Conservation (phyloP, 176 grass and related monocot species). For the Triticum turgidum region DNA sequence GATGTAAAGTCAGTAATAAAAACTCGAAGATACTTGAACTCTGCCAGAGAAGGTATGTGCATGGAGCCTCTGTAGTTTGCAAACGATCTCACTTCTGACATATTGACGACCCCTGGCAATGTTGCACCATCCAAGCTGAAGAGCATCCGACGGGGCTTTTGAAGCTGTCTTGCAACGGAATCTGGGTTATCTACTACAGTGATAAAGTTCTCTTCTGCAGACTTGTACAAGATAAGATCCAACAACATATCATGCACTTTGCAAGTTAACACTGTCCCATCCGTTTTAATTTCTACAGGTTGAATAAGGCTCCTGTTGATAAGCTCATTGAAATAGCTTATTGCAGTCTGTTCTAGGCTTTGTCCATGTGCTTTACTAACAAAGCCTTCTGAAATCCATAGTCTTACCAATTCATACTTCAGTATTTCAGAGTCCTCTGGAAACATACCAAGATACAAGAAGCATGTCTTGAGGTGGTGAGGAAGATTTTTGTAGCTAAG, state of each 20-base stretch:
- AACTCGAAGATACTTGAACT: conserved; percentile 5
- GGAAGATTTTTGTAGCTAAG: no score
- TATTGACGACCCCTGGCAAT: neutral
- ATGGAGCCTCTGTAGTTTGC: neutral
- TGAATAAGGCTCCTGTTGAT: neutral
- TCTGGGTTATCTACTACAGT: neutral
- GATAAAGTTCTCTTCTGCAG: neutral
- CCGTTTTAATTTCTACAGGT: neutral
- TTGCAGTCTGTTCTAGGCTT: neutral
- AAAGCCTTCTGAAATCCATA: neutral
- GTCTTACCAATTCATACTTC: neutral
- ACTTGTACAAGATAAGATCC: conserved; percentile 12
- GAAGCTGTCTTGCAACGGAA: neutral
- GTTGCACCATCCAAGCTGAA: no score
- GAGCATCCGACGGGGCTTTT: neutral
- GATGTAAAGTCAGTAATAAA: neutral
- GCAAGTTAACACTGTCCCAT: neutral
- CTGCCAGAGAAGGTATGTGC: neutral
- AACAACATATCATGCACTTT: conserved; percentile 20
- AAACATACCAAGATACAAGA: neutral
- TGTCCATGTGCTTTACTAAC: neutral
- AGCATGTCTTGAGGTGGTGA: no score
- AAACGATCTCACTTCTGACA: neutral
- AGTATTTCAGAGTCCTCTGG: neutral
- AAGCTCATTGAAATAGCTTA: neutral